Percentiles rank a stretch among this genome's conserved stretches.
Conservation (phyloP, 345 rosid species). For the Eucalyptus virginea region DNA sequence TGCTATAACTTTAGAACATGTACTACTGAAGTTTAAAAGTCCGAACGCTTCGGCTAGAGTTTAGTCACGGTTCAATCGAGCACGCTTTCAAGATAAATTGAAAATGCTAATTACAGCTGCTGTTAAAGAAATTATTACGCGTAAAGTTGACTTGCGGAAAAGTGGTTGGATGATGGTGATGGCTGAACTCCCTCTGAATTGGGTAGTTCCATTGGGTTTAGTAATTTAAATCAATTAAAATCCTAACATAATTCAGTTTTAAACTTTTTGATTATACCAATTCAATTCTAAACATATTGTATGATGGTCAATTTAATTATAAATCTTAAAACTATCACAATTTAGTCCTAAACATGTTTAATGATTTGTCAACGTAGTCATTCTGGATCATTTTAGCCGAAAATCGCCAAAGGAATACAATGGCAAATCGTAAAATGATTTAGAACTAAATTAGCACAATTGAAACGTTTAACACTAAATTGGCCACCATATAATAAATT, state of each 20-base stretch:
- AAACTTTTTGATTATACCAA: too few relatives aligned
- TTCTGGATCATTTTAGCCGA: accelerated
- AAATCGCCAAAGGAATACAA: too few relatives aligned
- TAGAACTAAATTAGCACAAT: too few relatives aligned
- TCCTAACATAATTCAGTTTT: background rate
- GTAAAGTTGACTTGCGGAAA: background rate
- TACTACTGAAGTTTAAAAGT: background rate
- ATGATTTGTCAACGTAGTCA: too few relatives aligned
- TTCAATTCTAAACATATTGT: too few relatives aligned
- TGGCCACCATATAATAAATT: too few relatives aligned
- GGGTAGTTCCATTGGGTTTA: background rate
- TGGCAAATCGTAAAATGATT: background rate
- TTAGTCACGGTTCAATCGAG: background rate
- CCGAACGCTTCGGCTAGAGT: background rate
- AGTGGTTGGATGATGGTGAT: background rate
- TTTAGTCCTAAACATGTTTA: too few relatives aligned
- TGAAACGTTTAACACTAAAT: too few relatives aligned
- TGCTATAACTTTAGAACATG: background rate
- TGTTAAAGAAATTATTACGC: background rate
- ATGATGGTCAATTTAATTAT: too few relatives aligned
- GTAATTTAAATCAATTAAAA: background rate
- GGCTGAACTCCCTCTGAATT: background rate
- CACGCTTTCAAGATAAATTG: background rate
- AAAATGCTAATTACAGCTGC: background rate
- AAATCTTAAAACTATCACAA: too few relatives aligned